Base-by-base conservation (phyloP, 139 green algal genomes). In the Pseudopediastrum boryanum region DNA sequence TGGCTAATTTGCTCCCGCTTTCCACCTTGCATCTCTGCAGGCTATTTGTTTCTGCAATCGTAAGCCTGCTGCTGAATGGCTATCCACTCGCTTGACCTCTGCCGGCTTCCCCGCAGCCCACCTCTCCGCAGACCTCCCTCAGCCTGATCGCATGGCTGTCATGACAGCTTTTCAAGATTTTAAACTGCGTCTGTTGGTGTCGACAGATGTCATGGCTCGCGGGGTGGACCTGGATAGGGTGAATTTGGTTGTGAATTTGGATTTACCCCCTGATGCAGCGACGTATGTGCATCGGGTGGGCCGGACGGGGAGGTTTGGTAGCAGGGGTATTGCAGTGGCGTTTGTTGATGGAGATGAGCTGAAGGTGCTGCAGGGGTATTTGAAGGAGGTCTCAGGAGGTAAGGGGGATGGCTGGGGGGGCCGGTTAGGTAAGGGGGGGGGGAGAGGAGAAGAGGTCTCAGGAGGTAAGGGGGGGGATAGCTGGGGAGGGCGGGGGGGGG, bases 141-240 rank as follows among this genome's bases (percentile, higher is more conserved):
- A 97, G 83, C 58, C 43, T 8, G 39, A 83, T 58, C 80, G 84
- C 41, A 77, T 85, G 56, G 75, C 80, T 38, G 85, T 87, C 42
- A 88, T 97, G 83, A 76, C 82, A 31, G 84, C 85, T 12, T 79
- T 95, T 75, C 78, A 85, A 1, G 81, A 68, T 4, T 94, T 93
- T 85, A 84, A 84, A 54, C 56, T 85, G 42, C 65, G 79, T 29
- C 75, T 85, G 21, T 71, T 94, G 0, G 93, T 97, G 25, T 90
- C 89, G 36, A 96, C 93, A 1, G 93, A 97, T 83, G 85, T 97
- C 19, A 78, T 89, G 59, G 89, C 92, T 0, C 87, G 93, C 8
- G 93, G 93, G 4, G 87, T 97, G 9, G 93, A 97, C 77, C 79
- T 97, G n/a, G 90, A 90, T 3, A 79, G 87, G 13, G 90, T 96